Base-by-base conservation (phyloP, 768 basidiomycete genomes). In the Tremella yokohamensis region DNA sequence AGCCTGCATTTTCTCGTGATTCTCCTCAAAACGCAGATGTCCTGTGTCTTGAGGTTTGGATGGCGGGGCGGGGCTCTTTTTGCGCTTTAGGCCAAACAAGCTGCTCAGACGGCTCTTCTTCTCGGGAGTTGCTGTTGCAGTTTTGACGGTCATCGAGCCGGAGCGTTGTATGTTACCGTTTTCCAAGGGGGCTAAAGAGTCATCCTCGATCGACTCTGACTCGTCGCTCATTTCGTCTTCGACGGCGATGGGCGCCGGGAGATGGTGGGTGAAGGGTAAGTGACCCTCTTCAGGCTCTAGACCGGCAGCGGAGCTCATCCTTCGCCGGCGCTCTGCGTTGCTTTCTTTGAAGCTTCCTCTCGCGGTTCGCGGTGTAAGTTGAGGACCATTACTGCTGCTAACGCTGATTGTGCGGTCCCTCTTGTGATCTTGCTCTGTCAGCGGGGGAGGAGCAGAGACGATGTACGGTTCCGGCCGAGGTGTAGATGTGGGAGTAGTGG, bases 191-290 rank as follows among this genome's bases (percentile, higher is more conserved):
- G 44, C 19, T 13, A 16, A 9, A 12, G 19, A 34, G 13, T 16
- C 39, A 12, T 52, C 51, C 4, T 29, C 24, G 13, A 52, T 25
- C 13, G 56, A 38, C 26, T 57, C 64, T 9, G 56, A 34, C 19
- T 44, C 59, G 1, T 54, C 58, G 7, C 49, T 56, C n/a, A 44
- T 44, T 11, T 62, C 63, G 12, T 60, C 63, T 19, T 63, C 64
- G 2, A 64, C 58, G 1, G 55, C 57, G 15, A 20, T 22, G 7
- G 52, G 40, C 20, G 52, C 53, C 13, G 66, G 60, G 9, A 69
- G 54, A 54, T 69, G 68, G 48, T 73, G 71, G 2, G 71, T 73
- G 57, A 70, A 73, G n/a, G 71, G 69, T 12, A 73, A 47, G 60
- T 72, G 71, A 12, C 71, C 70, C 3, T 64, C 68, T 39, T 65